Evolutionary conservation across 192 early-diverging fungal genomes (phyloP).

Genomic region (Chytriomyces sp.): DNA sequence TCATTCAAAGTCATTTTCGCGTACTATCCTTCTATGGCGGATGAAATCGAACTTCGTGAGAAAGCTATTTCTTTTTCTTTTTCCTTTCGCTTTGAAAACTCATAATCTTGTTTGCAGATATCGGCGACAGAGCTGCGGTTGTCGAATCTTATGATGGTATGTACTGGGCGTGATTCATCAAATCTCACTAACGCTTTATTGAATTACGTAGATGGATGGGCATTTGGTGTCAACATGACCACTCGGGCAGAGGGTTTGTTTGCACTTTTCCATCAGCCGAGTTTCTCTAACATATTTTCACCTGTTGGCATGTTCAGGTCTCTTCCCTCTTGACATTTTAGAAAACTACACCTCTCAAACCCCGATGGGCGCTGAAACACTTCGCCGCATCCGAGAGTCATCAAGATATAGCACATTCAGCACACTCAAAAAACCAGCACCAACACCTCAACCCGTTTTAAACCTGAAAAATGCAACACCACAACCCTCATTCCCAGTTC

Average conservation of each 20-base stretch:
- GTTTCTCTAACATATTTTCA: no score
- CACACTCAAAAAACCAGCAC: neutral
- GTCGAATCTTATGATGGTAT: constrained; percentile 31
- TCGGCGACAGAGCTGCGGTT: constrained; percentile 22
- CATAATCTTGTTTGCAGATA: neutral
- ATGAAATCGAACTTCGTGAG: constrained; percentile 5
- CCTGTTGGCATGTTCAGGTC: no score
- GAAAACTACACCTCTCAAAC: constrained; percentile 8
- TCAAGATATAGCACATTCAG: constrained; percentile 1
- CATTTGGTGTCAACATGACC: constrained; percentile 1
- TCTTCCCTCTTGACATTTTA: constrained; percentile 11
- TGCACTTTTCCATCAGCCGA: no score
- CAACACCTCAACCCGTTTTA: neutral
- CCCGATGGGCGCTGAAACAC: neutral
- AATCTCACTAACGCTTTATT: neutral
- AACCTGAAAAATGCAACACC: neutral
- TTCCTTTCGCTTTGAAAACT: neutral
- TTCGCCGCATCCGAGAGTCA: neutral
- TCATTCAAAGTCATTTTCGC: neutral
- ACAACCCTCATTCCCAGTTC: neutral
- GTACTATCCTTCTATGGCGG: neutral
- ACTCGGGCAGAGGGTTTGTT: neutral
- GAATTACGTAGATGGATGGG: neutral
- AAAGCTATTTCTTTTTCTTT: neutral
- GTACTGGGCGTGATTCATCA: neutral